Evolutionary conservation across 495 filamentous ascomycete genomes (phyloP), one percentile per base, ranked within the genome.

Genomic region (Lindgomyces ingoldianus): DNA sequence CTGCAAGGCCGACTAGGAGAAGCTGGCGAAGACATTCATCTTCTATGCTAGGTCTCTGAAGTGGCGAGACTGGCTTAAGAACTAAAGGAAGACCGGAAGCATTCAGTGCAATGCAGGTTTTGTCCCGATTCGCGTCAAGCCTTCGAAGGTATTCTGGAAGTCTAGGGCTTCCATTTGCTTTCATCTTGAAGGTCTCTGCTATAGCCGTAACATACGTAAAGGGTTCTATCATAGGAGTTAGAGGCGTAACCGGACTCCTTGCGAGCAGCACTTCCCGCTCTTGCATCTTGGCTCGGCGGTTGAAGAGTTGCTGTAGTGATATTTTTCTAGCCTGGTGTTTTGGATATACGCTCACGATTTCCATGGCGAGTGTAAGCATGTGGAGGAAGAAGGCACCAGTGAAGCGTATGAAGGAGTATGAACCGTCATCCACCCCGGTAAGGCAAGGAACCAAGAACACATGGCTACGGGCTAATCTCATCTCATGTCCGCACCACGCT

Each of bases 401-500:
- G 66, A 74, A 73, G 10, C 69, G 44, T 1, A 74, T 52, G 11
- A 73, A 60, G 8, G 53, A 60, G 30, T 56, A 62, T 4, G 53
- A 27, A 1, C 55, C 70, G 22, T 68, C 46, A 12, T 55, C 60
- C 4, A 55, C 54, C 18, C 46, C 27, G 16, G 55, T 22, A 1
- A n/a, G 14, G 48, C 63, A 68, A 16, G 73, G 71, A 14, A 74
- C 57, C 0, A 74, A 53, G 46, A 74, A 74, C 21, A 74, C 59
- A 53, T 73, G 69, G 9, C 59, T 64, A 22, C 67, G 33, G 9
- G 65, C 73, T 21, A 73, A 58, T 36, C 71, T 14, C 73, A 74
- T 70, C 53, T 74, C 73, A 45, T 73, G 73, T 27, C 69, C 60
- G 54, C 73, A 74, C 73, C 73, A 74, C 10, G 73, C 73, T 27